Percentiles rank a stretch among this genome's conserved stretches.
Evolutionary conservation across 495 filamentous ascomycete genomes (phyloP).

Genomic region (Hypoxylon fuscum): DNA sequence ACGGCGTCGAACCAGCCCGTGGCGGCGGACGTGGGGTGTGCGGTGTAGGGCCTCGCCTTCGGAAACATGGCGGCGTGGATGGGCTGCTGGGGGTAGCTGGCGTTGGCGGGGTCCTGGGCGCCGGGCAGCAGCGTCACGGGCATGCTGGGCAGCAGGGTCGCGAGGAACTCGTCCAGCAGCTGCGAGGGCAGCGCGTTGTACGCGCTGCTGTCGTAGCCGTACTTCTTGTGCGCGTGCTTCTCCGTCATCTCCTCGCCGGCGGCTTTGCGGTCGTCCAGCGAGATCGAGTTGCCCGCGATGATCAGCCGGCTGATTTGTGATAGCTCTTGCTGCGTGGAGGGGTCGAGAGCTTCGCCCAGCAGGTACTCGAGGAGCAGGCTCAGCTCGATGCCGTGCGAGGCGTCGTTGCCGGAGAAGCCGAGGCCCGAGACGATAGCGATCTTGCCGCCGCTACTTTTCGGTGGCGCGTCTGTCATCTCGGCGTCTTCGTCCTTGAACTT

Average conservation of each 20-base stretch:
- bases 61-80: slow-evolving; percentile 88
- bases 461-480: slow-evolving; percentile 53
- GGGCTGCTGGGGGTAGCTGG: slow-evolving; percentile 80
- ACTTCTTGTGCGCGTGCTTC: slow-evolving; percentile 72
- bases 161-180: slow-evolving; percentile 83
- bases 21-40: slow-evolving; percentile 55
- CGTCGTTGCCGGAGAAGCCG: slow-evolving; percentile 75
- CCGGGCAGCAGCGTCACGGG: slow-evolving; percentile 84
- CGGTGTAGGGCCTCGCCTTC: slow-evolving; percentile 71
- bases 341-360: slow-evolving; percentile 78
- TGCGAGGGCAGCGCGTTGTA: slow-evolving; percentile 88
- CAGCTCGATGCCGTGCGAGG: slow-evolving; percentile 72
- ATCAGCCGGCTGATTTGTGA: slow-evolving; percentile 83
- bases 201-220: slow-evolving; percentile 88
- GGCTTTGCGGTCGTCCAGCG: slow-evolving; percentile 48
- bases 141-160: slow-evolving; percentile 79
- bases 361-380: slow-evolving; percentile 88
- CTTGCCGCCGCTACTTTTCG: slow-evolving; percentile 60
- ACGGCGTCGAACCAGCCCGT: slow-evolving; percentile 85
- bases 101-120: slow-evolving; percentile 78
- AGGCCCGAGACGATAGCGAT: slow-evolving; percentile 92
- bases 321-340: slow-evolving; percentile 63
- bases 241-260: slow-evolving; percentile 44
- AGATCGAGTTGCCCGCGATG: slow-evolving; percentile 90
- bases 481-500: slow-evolving; percentile 52